These are phyloP conservation scores for Pyronema domesticum DNA, from an alignment of 495 filamentous ascomycete species.

Conservation along the genomic window DNA sequence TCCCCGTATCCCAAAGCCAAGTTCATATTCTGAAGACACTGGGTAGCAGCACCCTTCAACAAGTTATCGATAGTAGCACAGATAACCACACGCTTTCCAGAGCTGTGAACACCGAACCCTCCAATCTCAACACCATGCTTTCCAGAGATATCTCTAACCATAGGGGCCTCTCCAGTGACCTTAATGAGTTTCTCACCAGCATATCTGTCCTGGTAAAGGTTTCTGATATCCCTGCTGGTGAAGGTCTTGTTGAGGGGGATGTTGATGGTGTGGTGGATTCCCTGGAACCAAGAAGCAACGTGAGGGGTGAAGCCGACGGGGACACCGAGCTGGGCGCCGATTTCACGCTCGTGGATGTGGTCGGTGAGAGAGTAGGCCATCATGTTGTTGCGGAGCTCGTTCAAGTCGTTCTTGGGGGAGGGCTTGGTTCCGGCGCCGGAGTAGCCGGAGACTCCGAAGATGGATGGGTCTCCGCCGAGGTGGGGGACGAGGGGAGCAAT, in stretches of 20 bases:
- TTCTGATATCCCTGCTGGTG: conserved; percentile 78
- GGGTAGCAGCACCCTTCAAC: conserved; percentile 88
- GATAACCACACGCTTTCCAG: conserved; percentile 77
- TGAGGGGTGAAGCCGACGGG: conserved; percentile 82
- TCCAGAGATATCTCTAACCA: conserved; percentile 73
- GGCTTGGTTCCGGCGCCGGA: conserved; percentile 94
- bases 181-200: conserved; percentile 89
- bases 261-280: conserved; percentile 81
- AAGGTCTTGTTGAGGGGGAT: conserved; percentile 71
- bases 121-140: conserved; percentile 92
- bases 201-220: conserved; percentile 90
- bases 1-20: conserved; percentile 81
- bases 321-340: conserved; percentile 56
- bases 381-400: conserved; percentile 72
- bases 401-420: conserved; percentile 83
- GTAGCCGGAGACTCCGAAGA: conserved; percentile 91
- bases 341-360: conserved; percentile 92
- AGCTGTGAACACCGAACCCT: conserved; percentile 77
- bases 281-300: conserved; percentile 94
- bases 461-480: conserved; percentile 62
- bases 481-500: conserved; percentile 67
- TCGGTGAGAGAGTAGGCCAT: conserved; percentile 87
- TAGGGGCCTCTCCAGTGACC: conserved; percentile 70
- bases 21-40: conserved; percentile 97
- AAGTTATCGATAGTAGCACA: conserved; percentile 97